Evolutionary conservation across 2,329 filamentous ascomycete genomes (phyloP), one percentile per base, ranked within the genome.

Genomic region (Allantophomopsis cytisporea): DNA sequence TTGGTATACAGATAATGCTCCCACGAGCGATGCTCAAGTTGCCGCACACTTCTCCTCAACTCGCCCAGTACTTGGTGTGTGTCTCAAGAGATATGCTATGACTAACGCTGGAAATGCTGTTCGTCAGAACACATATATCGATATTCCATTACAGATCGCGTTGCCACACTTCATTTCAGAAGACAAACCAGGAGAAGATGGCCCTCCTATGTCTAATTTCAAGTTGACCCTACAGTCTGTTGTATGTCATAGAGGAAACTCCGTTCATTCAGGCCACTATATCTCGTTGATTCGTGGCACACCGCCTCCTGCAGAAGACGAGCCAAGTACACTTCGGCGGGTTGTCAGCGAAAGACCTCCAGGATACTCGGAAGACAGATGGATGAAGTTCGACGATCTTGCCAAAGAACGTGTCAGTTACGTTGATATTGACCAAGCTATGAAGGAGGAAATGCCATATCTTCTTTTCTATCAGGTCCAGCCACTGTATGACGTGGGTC

Each of bases 311-410:
- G 60, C 75, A n/a, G 74, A 69, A 13, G 73, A 75, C 41, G 78
- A 79, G 48, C 47, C 61, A 65, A 36, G 64, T 69, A 54, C 68
- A 64, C 50, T 67, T 56, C 47, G 72, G 70, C 52, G 49, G 18
- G 48, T 50, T 14, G 53, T 50, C 14, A 56, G 56, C 30, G 48
- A 54, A 12, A 71, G 71, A 2, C 76, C 76, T 7, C 76, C 76
- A 11, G 69, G 76, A 41, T 83, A 86, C 49, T 67, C 79, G 43
- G 73, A 82, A 45, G 76, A 81, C 11, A 75, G 79, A 46, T 98
- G 91, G 91, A 77, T 94, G 56, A 81, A 80, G 31, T 95, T 94
- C 50, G 91, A 98, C 54, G 91, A 98, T 55, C 65, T 96, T n/a
- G 57, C 58, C 0, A 64, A 75, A 65, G 72, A 30, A 69, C 75